Percentiles rank a stretch among this genome's conserved stretches.
These are phyloP conservation scores for Pythium dissotocum DNA, from an alignment of 352 stramenopile species.

Conservation along the genomic window DNA sequence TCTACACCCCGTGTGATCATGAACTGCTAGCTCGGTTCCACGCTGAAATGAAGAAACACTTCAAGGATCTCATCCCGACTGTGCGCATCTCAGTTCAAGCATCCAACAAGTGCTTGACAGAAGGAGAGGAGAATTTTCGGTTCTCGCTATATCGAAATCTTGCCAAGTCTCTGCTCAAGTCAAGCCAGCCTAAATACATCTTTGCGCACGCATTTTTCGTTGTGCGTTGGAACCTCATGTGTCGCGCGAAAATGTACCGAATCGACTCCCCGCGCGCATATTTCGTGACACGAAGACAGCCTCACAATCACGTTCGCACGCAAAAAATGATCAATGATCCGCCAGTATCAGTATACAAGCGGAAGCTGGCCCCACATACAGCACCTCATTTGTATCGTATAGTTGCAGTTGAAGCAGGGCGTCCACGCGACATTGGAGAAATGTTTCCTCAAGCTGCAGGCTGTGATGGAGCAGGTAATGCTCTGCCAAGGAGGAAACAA, in stretches of 20 bases:
- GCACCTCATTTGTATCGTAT: too few relatives aligned
- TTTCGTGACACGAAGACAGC: background rate
- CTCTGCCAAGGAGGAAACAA: too few relatives aligned
- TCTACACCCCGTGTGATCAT: background rate
- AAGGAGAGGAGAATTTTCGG: background rate
- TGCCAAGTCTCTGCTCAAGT: background rate
- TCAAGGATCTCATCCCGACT: background rate
- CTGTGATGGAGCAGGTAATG: too few relatives aligned
- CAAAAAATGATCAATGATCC: constrained; percentile 43
- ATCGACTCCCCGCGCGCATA: constrained; percentile 1
- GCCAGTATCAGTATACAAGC: too few relatives aligned
- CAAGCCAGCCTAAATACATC: background rate
- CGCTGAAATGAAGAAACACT: background rate
- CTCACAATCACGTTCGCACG: constrained; percentile 29
- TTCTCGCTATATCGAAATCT: background rate
- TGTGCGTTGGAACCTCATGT: constrained; percentile 9
- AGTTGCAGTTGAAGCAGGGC: too few relatives aligned
- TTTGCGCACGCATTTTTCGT: background rate
- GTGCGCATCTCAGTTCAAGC: background rate
- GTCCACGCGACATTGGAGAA: too few relatives aligned
- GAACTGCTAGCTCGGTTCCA: background rate
- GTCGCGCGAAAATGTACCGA: background rate
- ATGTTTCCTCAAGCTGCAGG: too few relatives aligned
- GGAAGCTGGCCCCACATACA: too few relatives aligned
- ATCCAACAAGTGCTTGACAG: background rate